Conservation (phyloP, 768 basidiomycete genomes). For the Rhizopogon vinicolor region DNA sequence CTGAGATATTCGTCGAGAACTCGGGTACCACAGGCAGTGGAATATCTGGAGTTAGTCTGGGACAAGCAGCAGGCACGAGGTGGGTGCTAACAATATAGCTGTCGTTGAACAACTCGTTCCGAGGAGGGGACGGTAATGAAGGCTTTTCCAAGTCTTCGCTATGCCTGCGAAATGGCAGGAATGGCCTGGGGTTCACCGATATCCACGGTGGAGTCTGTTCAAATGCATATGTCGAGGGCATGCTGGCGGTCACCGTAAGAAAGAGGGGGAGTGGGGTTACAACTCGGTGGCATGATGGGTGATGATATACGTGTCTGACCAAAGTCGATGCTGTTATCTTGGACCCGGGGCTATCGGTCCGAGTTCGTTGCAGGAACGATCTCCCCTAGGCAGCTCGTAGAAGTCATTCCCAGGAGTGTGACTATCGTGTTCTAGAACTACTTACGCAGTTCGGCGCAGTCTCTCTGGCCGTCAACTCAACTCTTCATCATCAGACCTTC, state of each 20-base stretch:
- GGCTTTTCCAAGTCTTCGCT: constrained; percentile 11
- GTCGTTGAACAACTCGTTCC: constrained; percentile 13
- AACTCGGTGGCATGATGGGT: too few relatives aligned
- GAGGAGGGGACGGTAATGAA: constrained; percentile 12
- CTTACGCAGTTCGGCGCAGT: too few relatives aligned
- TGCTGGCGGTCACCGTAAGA: not conserved
- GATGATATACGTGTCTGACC: too few relatives aligned
- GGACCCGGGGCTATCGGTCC: too few relatives aligned
- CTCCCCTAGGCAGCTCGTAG: too few relatives aligned
- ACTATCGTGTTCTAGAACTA: too few relatives aligned
- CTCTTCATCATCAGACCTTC: too few relatives aligned
- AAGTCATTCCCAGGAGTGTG: too few relatives aligned
- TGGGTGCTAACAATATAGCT: constrained; percentile 23
- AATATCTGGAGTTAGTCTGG: constrained; percentile 16
- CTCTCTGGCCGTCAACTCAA: too few relatives aligned
- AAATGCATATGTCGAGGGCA: constrained; percentile 13
- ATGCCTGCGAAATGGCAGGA: constrained; percentile 9
- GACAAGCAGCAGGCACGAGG: constrained; percentile 23
- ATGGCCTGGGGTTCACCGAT: constrained; percentile 16
- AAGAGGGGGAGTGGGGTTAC: too few relatives aligned
- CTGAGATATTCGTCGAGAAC: not conserved
- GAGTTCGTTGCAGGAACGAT: too few relatives aligned
- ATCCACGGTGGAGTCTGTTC: constrained; percentile 16
- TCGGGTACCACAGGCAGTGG: constrained; percentile 18
- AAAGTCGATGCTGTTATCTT: too few relatives aligned